A percentile compares a stretch with the other conserved stretches of the same genome.
Conservation (phyloP, 257 asterid genomes). For the Gentiana dahurica region DNA sequence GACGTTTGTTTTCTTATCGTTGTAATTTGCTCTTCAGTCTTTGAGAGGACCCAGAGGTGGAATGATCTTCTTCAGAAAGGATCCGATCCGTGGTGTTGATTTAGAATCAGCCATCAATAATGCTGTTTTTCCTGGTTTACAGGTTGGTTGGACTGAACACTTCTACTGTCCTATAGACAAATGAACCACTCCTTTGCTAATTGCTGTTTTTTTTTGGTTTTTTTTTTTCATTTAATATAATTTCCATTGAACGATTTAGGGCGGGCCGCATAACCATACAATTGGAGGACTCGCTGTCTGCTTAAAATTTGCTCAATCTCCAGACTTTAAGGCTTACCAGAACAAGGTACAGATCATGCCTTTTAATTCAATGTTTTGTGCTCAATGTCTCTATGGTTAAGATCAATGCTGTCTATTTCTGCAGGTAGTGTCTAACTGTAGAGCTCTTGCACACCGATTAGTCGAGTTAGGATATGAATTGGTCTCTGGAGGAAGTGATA, state of each 20-base stretch:
- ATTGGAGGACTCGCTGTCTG: conserved; percentile 86
- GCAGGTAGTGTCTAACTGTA: conserved; percentile 78
- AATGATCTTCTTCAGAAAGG: conserved; percentile 94
- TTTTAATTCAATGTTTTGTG: conserved; percentile 1
- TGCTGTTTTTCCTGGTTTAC: conserved; percentile 90
- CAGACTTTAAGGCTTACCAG: conserved; percentile 72
- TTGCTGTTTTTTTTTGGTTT: background rate
- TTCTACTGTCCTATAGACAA: background rate
- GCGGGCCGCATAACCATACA: conserved; percentile 95
- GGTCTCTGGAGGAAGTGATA: conserved; percentile 96
- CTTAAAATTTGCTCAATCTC: conserved; percentile 71
- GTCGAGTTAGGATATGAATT: conserved; percentile 72
- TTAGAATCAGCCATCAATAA: conserved; percentile 80
- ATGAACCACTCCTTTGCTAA: background rate
- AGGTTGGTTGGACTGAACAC: conserved; percentile 34
- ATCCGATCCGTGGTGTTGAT: conserved; percentile 71
- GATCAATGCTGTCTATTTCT: conserved; percentile 10
- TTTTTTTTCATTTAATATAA: background rate
- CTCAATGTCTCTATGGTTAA: conserved; percentile 1
- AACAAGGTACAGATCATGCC: conserved; percentile 36
- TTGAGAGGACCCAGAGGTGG: conserved; percentile 98
- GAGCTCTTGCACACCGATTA: conserved; percentile 75
- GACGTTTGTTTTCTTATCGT: no score
- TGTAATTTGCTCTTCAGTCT: conserved; percentile 36
- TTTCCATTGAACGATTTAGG: conserved; percentile 24